Evolutionary conservation across 345 rosid species (phyloP).

Genomic region (Jatropha curcas): DNA sequence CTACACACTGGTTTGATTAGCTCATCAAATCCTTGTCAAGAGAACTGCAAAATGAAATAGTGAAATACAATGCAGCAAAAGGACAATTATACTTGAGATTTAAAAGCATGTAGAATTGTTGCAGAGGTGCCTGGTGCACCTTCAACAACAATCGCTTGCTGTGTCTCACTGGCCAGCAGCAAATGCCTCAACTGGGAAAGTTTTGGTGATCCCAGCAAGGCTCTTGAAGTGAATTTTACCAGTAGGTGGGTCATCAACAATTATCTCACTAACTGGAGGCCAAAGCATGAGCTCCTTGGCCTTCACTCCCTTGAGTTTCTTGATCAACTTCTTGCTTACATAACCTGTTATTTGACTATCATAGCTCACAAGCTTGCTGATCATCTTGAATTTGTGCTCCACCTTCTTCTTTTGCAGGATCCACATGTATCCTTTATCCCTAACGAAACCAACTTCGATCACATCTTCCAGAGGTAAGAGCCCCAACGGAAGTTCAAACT

Average conservation of each 20-base stretch:
- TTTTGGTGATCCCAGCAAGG: slow-evolving; percentile 52
- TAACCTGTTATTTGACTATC: slow-evolving; percentile 41
- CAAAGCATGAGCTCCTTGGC: slow-evolving; percentile 58
- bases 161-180: slow-evolving; percentile 49
- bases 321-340: slow-evolving; percentile 39
- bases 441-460: slow-evolving; percentile 55
- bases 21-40: not conserved
- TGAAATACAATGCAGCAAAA: slow-evolving; percentile 9
- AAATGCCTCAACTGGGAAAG: slow-evolving; percentile 59
- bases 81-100: not conserved
- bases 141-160: too few species aligned
- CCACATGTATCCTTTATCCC: slow-evolving; percentile 55
- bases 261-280: slow-evolving; percentile 48
- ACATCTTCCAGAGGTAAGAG: slow-evolving; percentile 56
- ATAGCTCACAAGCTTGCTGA: slow-evolving; percentile 52
- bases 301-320: slow-evolving; percentile 61
- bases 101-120: not conserved
- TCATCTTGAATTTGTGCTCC: slow-evolving; percentile 49
- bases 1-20: not conserved
- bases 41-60: not conserved
- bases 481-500: slow-evolving; percentile 53
- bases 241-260: slow-evolving; percentile 40
- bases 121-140: slow-evolving; percentile 19
- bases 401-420: slow-evolving; percentile 53
- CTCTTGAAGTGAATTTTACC: slow-evolving; percentile 62